These are phyloP conservation scores for Penicillium italicum DNA, from an alignment of 2,329 filamentous ascomycete genomes.

Conservation along the genomic window DNA sequence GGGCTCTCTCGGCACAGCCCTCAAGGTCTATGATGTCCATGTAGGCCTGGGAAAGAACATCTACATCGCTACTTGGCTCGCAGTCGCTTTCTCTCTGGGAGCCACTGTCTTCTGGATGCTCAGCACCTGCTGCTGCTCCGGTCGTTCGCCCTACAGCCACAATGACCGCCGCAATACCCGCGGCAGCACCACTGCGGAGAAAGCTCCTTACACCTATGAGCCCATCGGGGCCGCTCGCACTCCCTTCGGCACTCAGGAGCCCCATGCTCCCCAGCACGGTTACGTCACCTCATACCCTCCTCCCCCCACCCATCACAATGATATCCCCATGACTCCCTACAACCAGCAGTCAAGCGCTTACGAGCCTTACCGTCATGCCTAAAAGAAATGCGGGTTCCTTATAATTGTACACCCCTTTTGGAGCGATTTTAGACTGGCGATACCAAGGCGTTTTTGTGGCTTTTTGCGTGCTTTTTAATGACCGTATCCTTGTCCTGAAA, in stretches of 20 bases:
- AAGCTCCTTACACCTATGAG: constrained; percentile 61
- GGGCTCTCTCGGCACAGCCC: constrained; percentile 62
- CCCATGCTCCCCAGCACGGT: not conserved
- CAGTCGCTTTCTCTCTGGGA: constrained; percentile 69
- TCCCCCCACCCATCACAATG: constrained; percentile 16
- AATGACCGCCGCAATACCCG: constrained; percentile 37
- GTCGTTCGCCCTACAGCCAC: constrained; percentile 52
- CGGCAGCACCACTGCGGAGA: constrained; percentile 51
- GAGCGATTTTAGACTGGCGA: constrained; percentile 22
- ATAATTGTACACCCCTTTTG: constrained; percentile 7
- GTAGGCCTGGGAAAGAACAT: constrained; percentile 65
- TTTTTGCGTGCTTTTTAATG: constrained; percentile 14
- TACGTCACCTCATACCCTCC: constrained; percentile 30
- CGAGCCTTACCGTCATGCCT: constrained; percentile 39
- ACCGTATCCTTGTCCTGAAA: constrained; percentile 1
- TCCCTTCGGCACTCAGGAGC: constrained; percentile 18
- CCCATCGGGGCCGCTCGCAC: constrained; percentile 42
- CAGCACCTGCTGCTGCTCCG: constrained; percentile 86
- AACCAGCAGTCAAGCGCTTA: constrained; percentile 30
- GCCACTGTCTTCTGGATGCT: constrained; percentile 87
- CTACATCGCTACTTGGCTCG: constrained; percentile 73
- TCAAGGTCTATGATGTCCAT: constrained; percentile 68
- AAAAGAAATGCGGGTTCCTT: constrained; percentile 10
- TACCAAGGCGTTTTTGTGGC: constrained; percentile 20
- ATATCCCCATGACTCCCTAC: constrained; percentile 27